Conservation (phyloP, 805 yeast genomes). For the Debaryomyces maramus region DNA sequence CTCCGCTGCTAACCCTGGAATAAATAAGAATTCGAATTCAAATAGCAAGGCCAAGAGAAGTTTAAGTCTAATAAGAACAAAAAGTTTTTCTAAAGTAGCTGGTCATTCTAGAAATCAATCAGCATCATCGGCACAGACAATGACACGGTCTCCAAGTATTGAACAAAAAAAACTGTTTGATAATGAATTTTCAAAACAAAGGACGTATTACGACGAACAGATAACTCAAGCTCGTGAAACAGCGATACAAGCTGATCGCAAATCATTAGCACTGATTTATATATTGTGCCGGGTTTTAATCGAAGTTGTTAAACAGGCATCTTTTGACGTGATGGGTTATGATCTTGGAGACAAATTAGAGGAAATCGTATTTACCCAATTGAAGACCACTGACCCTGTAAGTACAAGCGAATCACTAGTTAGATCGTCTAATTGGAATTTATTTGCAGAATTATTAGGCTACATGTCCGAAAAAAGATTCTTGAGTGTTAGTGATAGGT, state of each 20-base stretch:
- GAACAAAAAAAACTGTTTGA: constrained; percentile 11
- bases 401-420: constrained; percentile 60
- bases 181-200: constrained; percentile 21
- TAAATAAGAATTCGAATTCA: constrained; percentile 12
- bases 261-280: constrained; percentile 82
- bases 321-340: constrained; percentile 69
- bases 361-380: constrained; percentile 88
- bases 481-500: constrained; percentile 85
- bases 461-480: constrained; percentile 86
- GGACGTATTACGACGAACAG: constrained; percentile 31
- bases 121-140: constrained; percentile 29
- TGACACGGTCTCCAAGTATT: constrained; percentile 14
- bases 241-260: constrained; percentile 82
- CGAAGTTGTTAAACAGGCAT: constrained; percentile 87
- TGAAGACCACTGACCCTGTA: constrained; percentile 85
- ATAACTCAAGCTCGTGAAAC: constrained; percentile 53
- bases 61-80: constrained; percentile 39
- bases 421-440: constrained; percentile 89
- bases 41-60: constrained; percentile 35
- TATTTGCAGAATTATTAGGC: constrained; percentile 86
- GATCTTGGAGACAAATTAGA: constrained; percentile 82
- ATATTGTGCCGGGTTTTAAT: constrained; percentile 88
- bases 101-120: constrained; percentile 53
- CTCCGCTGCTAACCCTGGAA: constrained; percentile 13
- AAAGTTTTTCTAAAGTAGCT: constrained; percentile 36